A percentile compares a stretch with the other conserved stretches of the same genome.
phyloP scores from a whole-genome alignment of 257 asterid species.

The Scutellaria galericulata region DNA sequence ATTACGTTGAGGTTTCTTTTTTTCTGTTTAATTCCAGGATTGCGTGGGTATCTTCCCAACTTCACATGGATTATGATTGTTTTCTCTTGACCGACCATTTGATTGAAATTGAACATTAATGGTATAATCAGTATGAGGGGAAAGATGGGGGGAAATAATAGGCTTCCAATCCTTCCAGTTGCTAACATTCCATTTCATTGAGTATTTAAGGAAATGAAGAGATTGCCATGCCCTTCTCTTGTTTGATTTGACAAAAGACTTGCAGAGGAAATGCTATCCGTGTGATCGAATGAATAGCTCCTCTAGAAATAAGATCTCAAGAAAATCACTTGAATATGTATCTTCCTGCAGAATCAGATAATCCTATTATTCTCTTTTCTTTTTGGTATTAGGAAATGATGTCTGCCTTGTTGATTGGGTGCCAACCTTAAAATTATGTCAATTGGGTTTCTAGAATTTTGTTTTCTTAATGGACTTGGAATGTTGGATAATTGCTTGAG shows the following conservation, averaged over 20 bases:
- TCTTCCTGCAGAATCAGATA: neutral
- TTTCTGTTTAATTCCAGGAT: neutral
- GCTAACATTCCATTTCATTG: neutral
- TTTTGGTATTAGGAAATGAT: neutral
- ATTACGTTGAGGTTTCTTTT: neutral
- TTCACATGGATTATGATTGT: constrained; percentile 6
- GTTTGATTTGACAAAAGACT: neutral
- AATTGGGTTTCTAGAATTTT: too few species aligned
- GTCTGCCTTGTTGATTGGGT: neutral
- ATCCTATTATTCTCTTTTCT: too few species aligned
- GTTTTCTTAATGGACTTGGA: neutral
- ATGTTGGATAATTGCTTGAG: too few species aligned
- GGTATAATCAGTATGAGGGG: neutral
- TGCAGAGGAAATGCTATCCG: neutral
- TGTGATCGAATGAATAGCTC: neutral
- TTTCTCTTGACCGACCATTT: neutral
- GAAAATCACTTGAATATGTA: neutral
- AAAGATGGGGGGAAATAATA: neutral
- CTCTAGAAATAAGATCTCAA: neutral
- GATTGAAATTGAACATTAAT: neutral
- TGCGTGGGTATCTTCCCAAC: neutral
- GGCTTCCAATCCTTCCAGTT: neutral
- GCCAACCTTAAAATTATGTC: neutral
- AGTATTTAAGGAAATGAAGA: neutral
- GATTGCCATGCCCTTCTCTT: neutral